Conservation (phyloP, 257 asterid species). For the Nicotiana benthamiana region DNA sequence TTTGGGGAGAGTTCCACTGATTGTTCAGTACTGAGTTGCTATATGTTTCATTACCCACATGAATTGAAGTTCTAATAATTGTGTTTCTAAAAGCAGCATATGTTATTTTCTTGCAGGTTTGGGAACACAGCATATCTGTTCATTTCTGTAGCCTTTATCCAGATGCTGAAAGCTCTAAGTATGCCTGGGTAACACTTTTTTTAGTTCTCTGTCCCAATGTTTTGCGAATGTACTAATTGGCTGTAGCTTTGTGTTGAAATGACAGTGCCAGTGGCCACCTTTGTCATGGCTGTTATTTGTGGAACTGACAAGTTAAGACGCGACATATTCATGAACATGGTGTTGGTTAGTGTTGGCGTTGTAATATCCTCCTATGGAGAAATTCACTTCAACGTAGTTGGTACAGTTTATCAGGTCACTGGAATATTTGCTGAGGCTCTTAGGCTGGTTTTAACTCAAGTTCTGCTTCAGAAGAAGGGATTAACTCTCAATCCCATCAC, state of each 20-base stretch:
- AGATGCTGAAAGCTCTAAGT: conserved; percentile 99
- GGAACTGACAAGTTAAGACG: conserved; percentile 89
- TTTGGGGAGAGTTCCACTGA: background rate
- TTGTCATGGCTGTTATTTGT: conserved; percentile 87
- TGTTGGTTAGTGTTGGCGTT: conserved; percentile 89
- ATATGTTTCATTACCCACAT: background rate
- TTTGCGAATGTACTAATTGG: background rate
- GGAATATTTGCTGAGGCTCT: conserved; percentile 98
- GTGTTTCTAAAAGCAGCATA: background rate
- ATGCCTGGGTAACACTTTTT: conserved; percentile 21
- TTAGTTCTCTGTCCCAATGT: background rate
- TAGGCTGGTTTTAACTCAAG: conserved; percentile 94
- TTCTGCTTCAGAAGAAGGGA: conserved; percentile 93
- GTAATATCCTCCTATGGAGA: conserved; percentile 95
- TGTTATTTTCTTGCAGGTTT: conserved; percentile 55
- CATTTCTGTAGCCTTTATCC: conserved; percentile 98
- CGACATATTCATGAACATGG: conserved; percentile 82
- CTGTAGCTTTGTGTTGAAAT: background rate
- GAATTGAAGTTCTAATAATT: background rate
- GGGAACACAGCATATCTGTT: conserved; percentile 95
- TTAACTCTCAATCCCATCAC: conserved; percentile 89
- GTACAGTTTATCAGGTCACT: conserved; percentile 94
- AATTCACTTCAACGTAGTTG: conserved; percentile 89
- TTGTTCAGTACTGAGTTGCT: background rate
- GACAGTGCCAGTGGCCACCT: conserved; percentile 99